These are phyloP conservation scores for Fusarium beomiforme DNA, from an alignment of 2,329 filamentous ascomycete species.

Conservation along the genomic window DNA sequence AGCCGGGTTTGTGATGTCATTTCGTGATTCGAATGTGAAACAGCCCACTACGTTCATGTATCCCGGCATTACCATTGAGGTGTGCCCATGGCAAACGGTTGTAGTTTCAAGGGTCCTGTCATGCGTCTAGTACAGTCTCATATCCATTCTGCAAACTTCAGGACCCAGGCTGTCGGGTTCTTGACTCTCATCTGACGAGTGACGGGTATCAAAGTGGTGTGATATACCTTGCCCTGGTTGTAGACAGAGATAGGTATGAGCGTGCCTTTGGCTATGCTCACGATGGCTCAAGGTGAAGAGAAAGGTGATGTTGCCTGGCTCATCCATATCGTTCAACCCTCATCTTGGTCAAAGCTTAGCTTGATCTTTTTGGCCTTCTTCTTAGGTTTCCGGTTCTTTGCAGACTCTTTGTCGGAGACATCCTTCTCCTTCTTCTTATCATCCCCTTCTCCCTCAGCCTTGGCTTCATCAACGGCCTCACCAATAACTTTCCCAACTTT, in stretches of 20 bases:
- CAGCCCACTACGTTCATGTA: not conserved
- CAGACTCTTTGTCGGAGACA: slow-evolving; percentile 41
- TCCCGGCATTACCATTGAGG: not conserved
- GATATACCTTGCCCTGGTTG: not conserved
- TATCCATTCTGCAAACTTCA: not conserved
- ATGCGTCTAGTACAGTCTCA: not conserved
- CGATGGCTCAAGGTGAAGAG: not conserved
- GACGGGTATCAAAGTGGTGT: not conserved
- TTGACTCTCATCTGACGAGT: not conserved
- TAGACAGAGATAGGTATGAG: not conserved
- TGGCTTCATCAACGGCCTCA: slow-evolving; percentile 45
- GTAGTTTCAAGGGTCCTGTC: not conserved
- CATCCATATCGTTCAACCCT: slow-evolving; percentile 50
- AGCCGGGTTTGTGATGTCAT: slow-evolving; percentile 28
- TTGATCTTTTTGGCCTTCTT: slow-evolving; percentile 73
- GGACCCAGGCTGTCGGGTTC: not conserved
- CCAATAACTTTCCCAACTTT: slow-evolving; percentile 57
- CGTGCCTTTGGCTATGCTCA: not conserved
- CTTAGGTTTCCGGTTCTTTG: slow-evolving; percentile 51
- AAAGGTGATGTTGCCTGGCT: slow-evolving; percentile 3
- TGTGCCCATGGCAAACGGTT: not conserved
- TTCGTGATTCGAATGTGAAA: slow-evolving; percentile 2
- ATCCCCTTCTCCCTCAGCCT: slow-evolving; percentile 13
- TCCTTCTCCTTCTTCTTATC: slow-evolving; percentile 21
- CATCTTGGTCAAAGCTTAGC: slow-evolving; percentile 73